Base-by-base conservation (phyloP, 352 stramenopile genomes). In the Aphanomyces cochlioides region DNA sequence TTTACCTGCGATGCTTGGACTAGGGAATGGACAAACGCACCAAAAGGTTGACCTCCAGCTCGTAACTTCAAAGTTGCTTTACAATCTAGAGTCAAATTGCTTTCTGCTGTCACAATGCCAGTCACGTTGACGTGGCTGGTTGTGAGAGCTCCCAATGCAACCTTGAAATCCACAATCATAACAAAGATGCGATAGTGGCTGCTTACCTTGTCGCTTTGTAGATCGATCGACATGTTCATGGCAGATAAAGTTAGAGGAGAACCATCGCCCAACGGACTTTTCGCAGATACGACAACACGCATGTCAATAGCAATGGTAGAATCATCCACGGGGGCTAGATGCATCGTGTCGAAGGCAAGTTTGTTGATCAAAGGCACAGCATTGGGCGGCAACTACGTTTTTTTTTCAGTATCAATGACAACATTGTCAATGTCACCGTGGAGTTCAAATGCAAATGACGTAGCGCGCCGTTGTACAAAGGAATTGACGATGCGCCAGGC, bases 381-480 rank as follows among this genome's bases (percentile, higher is more conserved):
- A 38, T 70, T 70, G 10, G 37, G 47, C 15, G 64, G 64, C 47
- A 70, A 13, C 64, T 70, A 70, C 47, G 28, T 1, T 28, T 7
- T 7, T 7, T 7, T 10, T 28, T 21, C 36, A 36, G 17, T 12
- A 6, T 7, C 17, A 41, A 63, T 7, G 36, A 58, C 47, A 36
- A 28, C 28, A 28, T 28, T 28, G 28, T 28, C 28, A 28, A 28
- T 28, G 28, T 28, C 48, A 70, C 64, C 37, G 37, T 63, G 19
- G 64, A 70, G n/a, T 63, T 41, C 36, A 70, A 56, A 17, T 21
- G 28, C 43, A 70, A 38, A 34, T 38, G 10, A 7, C 19, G 19
- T 12, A 70, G 34, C 4, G 64, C 64, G 39, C 10, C 50, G 21
- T 70, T 70, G 54, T 70, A 70, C 2, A 70, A 37, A 8, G 64